Evolutionary conservation across 768 basidiomycete genomes (phyloP).

Genomic region (Pleurotus sapidus): DNA sequence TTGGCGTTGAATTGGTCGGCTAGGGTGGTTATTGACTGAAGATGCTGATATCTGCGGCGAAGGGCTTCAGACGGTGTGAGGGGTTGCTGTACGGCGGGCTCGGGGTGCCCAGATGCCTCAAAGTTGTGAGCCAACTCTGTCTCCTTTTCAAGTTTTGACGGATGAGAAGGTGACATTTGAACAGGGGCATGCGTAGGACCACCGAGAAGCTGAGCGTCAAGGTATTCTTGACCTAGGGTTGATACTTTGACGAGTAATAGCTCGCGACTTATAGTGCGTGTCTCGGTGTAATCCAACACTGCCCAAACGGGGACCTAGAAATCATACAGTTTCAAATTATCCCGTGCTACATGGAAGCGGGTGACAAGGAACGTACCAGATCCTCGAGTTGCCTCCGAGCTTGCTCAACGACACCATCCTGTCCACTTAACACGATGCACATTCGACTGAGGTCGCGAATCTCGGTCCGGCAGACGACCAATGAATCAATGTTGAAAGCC

Average conservation of each 20-base stretch:
- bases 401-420: slow-evolving; percentile 98
- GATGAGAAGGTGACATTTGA: slow-evolving; percentile 21
- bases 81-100: slow-evolving; percentile 29
- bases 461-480: slow-evolving; percentile 97
- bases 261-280: slow-evolving; percentile 87
- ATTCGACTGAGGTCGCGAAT: slow-evolving; percentile 95
- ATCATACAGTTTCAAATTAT: neutral
- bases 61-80: slow-evolving; percentile 85
- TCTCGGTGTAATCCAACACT: slow-evolving; percentile 96
- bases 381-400: slow-evolving; percentile 95
- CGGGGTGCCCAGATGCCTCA: slow-evolving; percentile 33
- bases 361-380: slow-evolving; percentile 55
- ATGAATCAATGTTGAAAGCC: slow-evolving; percentile 99
- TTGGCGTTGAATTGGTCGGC: slow-evolving; percentile 88
- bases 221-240: slow-evolving; percentile 95
- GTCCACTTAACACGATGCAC: slow-evolving; percentile 96
- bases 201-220: slow-evolving; percentile 86
- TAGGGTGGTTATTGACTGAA: slow-evolving; percentile 84
- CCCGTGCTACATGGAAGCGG: neutral
- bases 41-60: slow-evolving; percentile 83
- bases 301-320: slow-evolving; percentile 97
- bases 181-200: slow-evolving; percentile 83
- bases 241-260: slow-evolving; percentile 95
- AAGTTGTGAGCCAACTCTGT: slow-evolving; percentile 73
- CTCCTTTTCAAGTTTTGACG: slow-evolving; percentile 64